Evolutionary conservation across 805 yeast genomes (phyloP), one percentile per base, ranked within the genome.

Genomic region (Ogataea corticis): DNA sequence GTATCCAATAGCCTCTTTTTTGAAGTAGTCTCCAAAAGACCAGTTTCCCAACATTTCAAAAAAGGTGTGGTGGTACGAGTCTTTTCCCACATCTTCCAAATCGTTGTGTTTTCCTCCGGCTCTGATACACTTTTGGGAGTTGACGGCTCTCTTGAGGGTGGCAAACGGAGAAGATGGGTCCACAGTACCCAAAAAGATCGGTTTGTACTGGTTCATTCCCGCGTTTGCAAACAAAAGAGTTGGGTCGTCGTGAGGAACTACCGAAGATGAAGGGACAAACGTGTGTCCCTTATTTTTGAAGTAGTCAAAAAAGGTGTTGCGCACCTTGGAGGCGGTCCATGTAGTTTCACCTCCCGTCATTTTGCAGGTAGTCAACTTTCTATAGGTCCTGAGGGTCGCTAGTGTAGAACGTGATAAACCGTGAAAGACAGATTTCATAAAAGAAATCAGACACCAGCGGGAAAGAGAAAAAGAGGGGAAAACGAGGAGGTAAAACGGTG

Each of bases 71-170:
- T 94, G 99, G 65, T 94, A 94, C 42, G 96, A 88, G 70, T 94
- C 99, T 62, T 86, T 83, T 53, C 99, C 99, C 39, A 94, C 99
- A 69, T 94, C 99, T 66, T 94, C 99, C 64, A 94, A 80, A 72
- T 94, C 99, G 58, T 86, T 86, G 70, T 94, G 99, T 70, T 94
- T 94, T 68, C 99, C 99, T 69, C 99, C 99, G 27, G 99, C 99
- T 73, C 99, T 84, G 61, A 94, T 92, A 79, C 98, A 94, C 69
- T 94, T 94, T 65, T 94, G 99, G 13, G 98, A 89, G 77, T 94
- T 92, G 57, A 80, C 85, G 39, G 99, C 97, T 56, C 97, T 79
- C 63, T 85, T 88, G 68, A 94, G 76, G 53, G 75, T 73, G 58
- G 89, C 84, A 62, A 92, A 86, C 39, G 90, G 94, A 35, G 94